phyloP scores from a whole-genome alignment of 2,329 filamentous ascomycete species.

The Nectriaceae sp. region DNA sequence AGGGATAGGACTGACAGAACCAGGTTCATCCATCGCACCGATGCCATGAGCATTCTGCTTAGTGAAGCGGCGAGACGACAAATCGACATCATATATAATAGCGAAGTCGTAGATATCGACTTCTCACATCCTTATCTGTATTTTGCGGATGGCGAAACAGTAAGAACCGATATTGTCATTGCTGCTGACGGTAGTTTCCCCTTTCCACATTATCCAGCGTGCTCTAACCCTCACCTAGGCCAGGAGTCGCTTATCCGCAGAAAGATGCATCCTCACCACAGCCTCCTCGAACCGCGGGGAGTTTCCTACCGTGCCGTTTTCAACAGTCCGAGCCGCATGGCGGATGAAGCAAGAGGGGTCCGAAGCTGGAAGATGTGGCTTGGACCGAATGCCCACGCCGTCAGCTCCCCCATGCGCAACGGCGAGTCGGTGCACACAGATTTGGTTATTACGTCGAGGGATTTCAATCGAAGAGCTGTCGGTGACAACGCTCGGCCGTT shows the following conservation, averaged over 20 bases:
- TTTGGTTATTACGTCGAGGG: too few relatives aligned
- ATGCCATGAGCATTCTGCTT: constrained; percentile 14
- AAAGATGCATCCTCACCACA: neutral
- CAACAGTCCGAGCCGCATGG: too few relatives aligned
- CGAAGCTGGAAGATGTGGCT: too few relatives aligned
- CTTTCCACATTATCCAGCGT: neutral
- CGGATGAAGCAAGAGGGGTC: too few relatives aligned
- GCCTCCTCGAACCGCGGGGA: too few relatives aligned
- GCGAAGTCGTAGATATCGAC: constrained; percentile 10
- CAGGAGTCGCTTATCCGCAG: neutral
- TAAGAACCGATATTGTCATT: constrained; percentile 14
- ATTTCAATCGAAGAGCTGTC: neutral
- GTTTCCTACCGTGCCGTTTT: too few relatives aligned
- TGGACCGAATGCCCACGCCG: too few relatives aligned
- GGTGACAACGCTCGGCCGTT: neutral
- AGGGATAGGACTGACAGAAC: too few relatives aligned
- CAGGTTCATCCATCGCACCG: constrained; percentile 16
- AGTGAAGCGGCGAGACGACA: too few relatives aligned
- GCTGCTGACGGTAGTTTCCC: constrained; percentile 13
- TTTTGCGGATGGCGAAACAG: constrained; percentile 5
- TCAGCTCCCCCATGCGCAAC: too few relatives aligned
- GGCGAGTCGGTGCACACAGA: too few relatives aligned
- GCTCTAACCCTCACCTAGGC: neutral
- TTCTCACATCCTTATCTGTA: constrained; percentile 7
- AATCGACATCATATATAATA: constrained; percentile 6